Evolutionary conservation across 2,329 filamentous ascomycete species (phyloP).

Genomic region (Orbilia quercus): DNA sequence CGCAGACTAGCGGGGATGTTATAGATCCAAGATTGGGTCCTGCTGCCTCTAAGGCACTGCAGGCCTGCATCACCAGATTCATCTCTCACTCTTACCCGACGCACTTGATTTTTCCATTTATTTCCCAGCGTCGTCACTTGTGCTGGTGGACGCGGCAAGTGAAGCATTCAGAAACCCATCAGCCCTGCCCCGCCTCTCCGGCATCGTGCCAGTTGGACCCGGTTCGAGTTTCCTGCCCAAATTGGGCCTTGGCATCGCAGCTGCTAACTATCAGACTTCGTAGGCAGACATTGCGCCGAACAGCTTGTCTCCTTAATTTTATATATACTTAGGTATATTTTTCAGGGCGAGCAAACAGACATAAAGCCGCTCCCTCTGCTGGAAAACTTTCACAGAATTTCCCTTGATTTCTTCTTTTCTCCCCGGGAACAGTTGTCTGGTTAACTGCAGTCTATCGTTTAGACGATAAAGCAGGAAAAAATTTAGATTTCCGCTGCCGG

Average conservation of each 20-base stretch:
- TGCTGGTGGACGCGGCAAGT: not conserved
- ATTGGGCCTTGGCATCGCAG: slow-evolving; percentile 51
- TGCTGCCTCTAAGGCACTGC: not conserved
- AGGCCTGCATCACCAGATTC: too few relatives aligned
- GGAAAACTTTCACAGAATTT: slow-evolving; percentile 14
- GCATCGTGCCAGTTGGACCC: too few relatives aligned
- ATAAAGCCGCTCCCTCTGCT: not conserved
- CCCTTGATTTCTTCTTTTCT: slow-evolving; percentile 1
- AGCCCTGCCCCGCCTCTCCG: slow-evolving; percentile 35
- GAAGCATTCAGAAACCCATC: slow-evolving; percentile 11
- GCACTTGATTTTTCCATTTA: not conserved
- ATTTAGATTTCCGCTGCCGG: slow-evolving; percentile 24
- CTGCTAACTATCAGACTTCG: slow-evolving; percentile 41
- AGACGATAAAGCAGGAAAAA: slow-evolving; percentile 1
- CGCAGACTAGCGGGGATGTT: not conserved
- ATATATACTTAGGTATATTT: not conserved
- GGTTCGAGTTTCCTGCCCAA: too few relatives aligned
- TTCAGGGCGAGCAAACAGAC: slow-evolving; percentile 7
- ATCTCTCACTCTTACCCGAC: too few relatives aligned
- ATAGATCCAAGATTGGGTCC: not conserved
- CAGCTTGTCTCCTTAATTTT: too few relatives aligned
- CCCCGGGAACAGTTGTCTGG: not conserved
- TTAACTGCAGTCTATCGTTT: slow-evolving; percentile 3
- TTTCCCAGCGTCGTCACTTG: slow-evolving; percentile 30
- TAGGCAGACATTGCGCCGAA: slow-evolving; percentile 8